Evolutionary conservation across 75 land plant species (phyloP).

Genomic region (Picea sitchensis): DNA sequence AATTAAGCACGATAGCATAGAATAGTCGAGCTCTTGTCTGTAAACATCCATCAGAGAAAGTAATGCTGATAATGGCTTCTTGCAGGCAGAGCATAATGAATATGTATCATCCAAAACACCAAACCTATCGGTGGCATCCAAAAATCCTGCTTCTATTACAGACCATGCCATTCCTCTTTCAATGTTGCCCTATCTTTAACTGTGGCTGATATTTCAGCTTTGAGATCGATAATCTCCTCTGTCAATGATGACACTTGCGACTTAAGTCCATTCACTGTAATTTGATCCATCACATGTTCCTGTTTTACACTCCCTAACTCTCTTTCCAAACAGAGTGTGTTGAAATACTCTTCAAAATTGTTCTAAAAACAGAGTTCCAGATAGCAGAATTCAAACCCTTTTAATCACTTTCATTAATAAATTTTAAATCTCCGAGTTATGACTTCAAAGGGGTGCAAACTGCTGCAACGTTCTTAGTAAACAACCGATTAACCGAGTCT

Average conservation of each 20-base stretch:
- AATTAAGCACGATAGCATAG: slow-evolving; percentile 30
- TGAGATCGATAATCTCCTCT: neutral
- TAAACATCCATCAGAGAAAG: slow-evolving; percentile 68
- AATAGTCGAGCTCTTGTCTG: too few relatives aligned
- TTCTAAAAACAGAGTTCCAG: too few relatives aligned
- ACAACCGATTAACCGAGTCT: too few relatives aligned
- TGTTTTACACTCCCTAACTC: neutral
- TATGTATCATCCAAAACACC: slow-evolving; percentile 88
- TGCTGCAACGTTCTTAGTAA: too few relatives aligned
- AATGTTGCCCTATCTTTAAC: neutral
- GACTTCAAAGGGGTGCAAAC: too few relatives aligned
- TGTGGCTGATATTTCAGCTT: neutral
- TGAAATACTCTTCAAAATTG: too few relatives aligned
- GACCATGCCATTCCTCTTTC: neutral
- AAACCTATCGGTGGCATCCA: too few relatives aligned
- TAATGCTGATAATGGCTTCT: slow-evolving; percentile 59
- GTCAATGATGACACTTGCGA: neutral
- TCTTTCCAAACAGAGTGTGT: neutral
- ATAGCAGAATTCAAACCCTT: too few relatives aligned
- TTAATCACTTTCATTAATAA: too few relatives aligned
- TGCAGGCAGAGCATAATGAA: slow-evolving; percentile 76
- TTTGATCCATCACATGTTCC: neutral
- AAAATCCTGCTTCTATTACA: neutral
- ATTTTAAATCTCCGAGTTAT: too few relatives aligned
- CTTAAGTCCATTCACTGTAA: neutral